Evolutionary conservation across 352 stramenopile species (phyloP), one percentile per base, ranked within the genome.

Genomic region (Globisporangium lucens): DNA sequence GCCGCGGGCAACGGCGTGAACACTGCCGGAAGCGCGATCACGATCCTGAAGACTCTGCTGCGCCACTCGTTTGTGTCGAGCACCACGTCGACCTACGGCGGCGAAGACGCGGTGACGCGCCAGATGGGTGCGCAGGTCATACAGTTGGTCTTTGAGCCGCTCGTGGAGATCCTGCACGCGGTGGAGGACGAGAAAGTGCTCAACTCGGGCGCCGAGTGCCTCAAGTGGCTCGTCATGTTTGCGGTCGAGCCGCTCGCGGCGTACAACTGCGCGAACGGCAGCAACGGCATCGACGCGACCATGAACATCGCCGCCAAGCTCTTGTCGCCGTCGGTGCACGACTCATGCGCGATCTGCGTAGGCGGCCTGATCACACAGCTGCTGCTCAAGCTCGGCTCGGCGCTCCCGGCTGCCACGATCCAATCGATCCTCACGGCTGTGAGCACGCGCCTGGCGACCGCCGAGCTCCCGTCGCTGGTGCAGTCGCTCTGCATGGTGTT

Each of bases 171-270:
- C 1, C 72, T 95, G 10, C 59, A 78, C 9, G 68, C 69, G 22
- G 74, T 90, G 2, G 85, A 95, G 36, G 85, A 95, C 53, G 85
- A 92, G 15, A 91, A 89, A 63, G 80, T 93, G 30, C 75, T 95
- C 2, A 90, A 88, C 67, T 72, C 76, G 10, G 85, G 87, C 13
- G 83, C 85, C 0, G 85, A 95, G 63, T 93, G 85, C 69, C 79
- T 95, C 35, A 95, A 95, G 71, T 93, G 83, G 83, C 67, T 93
- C 29, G 83, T 95, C 5, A 91, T 92, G 82, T 89, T 92, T 63
- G 76, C 85, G 0, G 78, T 91, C 4, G 81, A 90, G 17, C 60
- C 86, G 43, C 69, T 95, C 4, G 76, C 79, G 12, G 75, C 83
- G 20, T 89, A 87, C 66, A 72, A 56, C n/a, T 78, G 65, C 27